Evolutionary conservation across 148 eudicot species (phyloP), one percentile per base, ranked within the genome.

Genomic region (Dysphania ambrosioides): DNA sequence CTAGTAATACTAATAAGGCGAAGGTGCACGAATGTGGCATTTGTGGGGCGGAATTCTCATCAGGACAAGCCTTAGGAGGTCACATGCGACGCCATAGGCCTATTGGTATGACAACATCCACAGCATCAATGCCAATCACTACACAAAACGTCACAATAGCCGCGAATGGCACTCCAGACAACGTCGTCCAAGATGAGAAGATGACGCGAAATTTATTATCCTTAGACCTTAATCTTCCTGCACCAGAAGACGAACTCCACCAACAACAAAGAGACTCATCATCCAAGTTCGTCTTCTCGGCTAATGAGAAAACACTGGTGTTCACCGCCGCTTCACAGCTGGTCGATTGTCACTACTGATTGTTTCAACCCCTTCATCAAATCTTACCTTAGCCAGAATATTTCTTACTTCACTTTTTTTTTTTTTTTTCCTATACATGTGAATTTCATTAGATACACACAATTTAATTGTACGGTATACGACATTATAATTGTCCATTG

Each of bases 161-260:
- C 29, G n/a, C n/a, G n/a, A 62, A 32, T 44, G 51, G 19, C 13
- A 59, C 32, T 26, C 15, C 56, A 6, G 49, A 31, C 31, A 23
- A 31, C 30, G 38, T 58, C 12, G 71, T 36, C 51, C 38, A 82
- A 56, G 77, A 38, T 79, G 24, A 84, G 72, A n/a, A 81, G 56
- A 82, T 61, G 73, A 38, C 85, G 15, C 81, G 73, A 19, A 82
- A 66, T n/a, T 5, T 80, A 0, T 61, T 87, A 1, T 72, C 85
- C 0, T 88, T 92, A 29, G 97, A 92, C 63, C 88, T 92, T 19
- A 90, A 90, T 69, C 86, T 86, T 32, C 98, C 98, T 0, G 96
- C 95, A 0, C 89, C 91, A 0, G 88, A 84, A 61, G 88, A 84
- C 7, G 85, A 87, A 18, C 72, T 62, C 3, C 24, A 63, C 4